Evolutionary conservation across 1,284 basidiomycete genomes (phyloP).

Genomic region (Trametes polyzona): DNA sequence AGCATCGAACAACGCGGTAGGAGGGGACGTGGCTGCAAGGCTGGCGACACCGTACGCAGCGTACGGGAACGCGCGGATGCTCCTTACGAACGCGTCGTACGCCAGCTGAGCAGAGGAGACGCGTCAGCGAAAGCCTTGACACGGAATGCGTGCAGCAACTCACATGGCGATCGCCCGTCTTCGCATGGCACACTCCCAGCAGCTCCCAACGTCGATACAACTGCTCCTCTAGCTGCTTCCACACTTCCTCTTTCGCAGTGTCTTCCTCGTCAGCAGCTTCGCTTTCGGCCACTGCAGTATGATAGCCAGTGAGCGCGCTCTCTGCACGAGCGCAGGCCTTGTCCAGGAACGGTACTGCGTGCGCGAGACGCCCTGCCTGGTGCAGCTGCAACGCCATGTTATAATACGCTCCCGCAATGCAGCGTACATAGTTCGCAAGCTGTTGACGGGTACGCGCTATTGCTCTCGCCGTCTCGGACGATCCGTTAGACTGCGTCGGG

Average conservation of each 20-base stretch:
- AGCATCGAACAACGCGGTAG: conserved; percentile 41
- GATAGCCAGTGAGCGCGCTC: conserved; percentile 42
- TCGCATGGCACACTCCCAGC: conserved; percentile 75
- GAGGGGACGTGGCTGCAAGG: conserved; percentile 35
- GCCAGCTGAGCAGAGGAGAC: conserved; percentile 49
- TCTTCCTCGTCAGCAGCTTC: conserved; percentile 25
- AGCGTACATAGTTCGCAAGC: conserved; percentile 60
- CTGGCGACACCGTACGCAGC: conserved; percentile 40
- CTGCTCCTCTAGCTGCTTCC: conserved; percentile 64
- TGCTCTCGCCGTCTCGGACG: neutral
- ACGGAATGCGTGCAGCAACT: conserved; percentile 19
- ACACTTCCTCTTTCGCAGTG: conserved; percentile 52
- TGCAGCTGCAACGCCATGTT: conserved; percentile 68
- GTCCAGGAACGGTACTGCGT: conserved; percentile 66
- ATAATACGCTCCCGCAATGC: conserved; percentile 69
- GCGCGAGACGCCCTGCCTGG: conserved; percentile 58
- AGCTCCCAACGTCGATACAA: conserved; percentile 76
- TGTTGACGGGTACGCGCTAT: neutral
- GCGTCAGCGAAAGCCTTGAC: neutral
- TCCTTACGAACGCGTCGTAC: conserved; percentile 57
- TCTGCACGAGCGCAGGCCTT: conserved; percentile 60
- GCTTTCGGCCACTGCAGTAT: neutral
- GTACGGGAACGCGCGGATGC: conserved; percentile 60
- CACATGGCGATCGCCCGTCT: conserved; percentile 73
- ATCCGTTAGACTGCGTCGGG: neutral